These are phyloP conservation scores for Mollisia scopiformis DNA, from an alignment of 2,329 filamentous ascomycete genomes.

Conservation along the genomic window DNA sequence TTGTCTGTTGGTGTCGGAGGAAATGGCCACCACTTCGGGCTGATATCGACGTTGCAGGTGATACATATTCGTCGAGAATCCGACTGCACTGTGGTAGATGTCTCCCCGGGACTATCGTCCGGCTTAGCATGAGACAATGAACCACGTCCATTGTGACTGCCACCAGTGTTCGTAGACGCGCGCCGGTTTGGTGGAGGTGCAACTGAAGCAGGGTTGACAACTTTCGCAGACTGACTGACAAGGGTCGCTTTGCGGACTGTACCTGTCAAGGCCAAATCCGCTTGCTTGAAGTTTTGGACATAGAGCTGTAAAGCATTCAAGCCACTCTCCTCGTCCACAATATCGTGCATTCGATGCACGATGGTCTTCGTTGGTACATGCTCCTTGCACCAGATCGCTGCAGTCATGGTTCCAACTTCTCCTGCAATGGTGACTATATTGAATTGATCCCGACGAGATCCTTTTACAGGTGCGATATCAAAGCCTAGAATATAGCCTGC, in stretches of 20 bases:
- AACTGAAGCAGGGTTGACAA: constrained; percentile 23
- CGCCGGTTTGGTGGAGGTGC: constrained; percentile 51
- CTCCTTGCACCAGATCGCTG: constrained; percentile 89
- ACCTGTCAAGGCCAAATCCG: constrained; percentile 85
- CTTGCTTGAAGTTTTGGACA: constrained; percentile 90
- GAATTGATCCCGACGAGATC: constrained; percentile 79
- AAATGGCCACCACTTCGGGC: constrained; percentile 69
- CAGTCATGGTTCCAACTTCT: constrained; percentile 82
- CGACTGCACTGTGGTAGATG: not conserved
- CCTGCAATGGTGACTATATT: constrained; percentile 79
- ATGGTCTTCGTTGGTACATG: constrained; percentile 74
- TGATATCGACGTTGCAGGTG: constrained; percentile 70
- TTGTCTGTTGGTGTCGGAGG: constrained; percentile 10
- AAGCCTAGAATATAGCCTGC: constrained; percentile 85
- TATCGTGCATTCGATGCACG: constrained; percentile 79
- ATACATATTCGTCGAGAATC: constrained; percentile 57
- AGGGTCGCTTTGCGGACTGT: constrained; percentile 88
- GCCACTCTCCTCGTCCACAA: constrained; percentile 66
- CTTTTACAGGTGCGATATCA: constrained; percentile 87
- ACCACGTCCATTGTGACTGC: constrained; percentile 22
- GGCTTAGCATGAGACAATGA: constrained; percentile 32
- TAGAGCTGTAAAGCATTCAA: constrained; percentile 84
- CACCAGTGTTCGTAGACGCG: constrained; percentile 54
- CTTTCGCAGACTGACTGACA: constrained; percentile 43
- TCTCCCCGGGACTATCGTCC: constrained; percentile 26